These are phyloP conservation scores for Platanthera guangdongensis DNA, from an alignment of 106 monocot species.

Conservation along the genomic window DNA sequence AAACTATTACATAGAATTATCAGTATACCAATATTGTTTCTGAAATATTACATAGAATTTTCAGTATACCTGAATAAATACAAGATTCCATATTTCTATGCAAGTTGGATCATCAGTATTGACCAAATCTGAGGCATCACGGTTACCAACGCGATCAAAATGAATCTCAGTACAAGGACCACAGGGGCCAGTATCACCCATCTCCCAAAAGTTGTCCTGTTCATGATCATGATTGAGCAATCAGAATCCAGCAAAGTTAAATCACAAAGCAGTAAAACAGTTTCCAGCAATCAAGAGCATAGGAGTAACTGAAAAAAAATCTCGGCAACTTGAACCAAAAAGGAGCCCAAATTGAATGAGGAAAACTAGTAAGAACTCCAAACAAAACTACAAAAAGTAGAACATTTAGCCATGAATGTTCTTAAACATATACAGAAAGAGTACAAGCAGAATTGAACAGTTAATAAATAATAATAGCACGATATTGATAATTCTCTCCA, in stretches of 20 bases:
- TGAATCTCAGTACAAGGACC: constrained; percentile 97
- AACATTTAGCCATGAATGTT: not conserved
- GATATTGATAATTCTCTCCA: not conserved
- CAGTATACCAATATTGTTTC: constrained; percentile 18
- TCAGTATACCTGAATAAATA: constrained; percentile 82
- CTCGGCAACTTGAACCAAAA: not conserved
- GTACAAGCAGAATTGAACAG: not conserved
- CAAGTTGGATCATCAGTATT: constrained; percentile 98
- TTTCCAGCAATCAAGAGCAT: not conserved
- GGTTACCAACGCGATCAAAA: constrained; percentile 82
- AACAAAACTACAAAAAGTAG: not conserved
- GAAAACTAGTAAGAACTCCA: not conserved
- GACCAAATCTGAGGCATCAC: constrained; percentile 86
- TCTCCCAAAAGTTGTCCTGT: constrained; percentile 99
- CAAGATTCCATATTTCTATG: constrained; percentile 98
- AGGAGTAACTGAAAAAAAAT: not conserved
- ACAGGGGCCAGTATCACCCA: constrained; percentile 98
- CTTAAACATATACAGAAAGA: not conserved
- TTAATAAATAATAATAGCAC: not conserved
- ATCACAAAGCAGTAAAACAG: not conserved
- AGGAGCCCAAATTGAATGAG: not conserved
- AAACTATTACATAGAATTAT: not conserved
- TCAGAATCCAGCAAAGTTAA: not conserved
- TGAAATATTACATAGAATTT: not conserved
- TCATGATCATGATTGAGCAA: not conserved